Base-by-base conservation (phyloP, 257 asterid species). In the Capsicum rhomboideum region DNA sequence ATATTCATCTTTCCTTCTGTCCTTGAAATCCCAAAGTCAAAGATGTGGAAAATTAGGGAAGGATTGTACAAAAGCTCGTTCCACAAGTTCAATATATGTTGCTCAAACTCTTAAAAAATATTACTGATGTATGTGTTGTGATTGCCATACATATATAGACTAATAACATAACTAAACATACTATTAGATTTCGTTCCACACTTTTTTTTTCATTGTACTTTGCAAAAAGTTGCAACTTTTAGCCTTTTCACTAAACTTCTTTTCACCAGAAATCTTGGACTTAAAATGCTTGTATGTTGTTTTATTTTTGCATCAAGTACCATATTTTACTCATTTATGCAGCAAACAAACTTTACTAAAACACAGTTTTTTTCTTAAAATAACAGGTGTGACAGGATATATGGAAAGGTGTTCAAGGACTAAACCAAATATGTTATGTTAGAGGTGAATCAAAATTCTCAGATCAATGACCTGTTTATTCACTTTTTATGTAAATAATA, bases 401-500 rank as follows among this genome's bases (percentile, higher is more conserved):
- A 61, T 96, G 97, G 99, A 96, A 88, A 91, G 99, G 99, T 0
- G 89, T n/a, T n/a, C n/a, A 94, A 84, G 99, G 97, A 29, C 82
- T 96, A 17, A 89, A 94, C 75, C 99, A 96, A 84, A 46, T 89
- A 85, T 92, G 88, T 61, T 96, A 96, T 28, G 89, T 20, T 23
- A 91, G 99, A 49, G 96, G 96, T 0, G 99, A 94, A 59, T 96
- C 96, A 44, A 91, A 90, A 58, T 94, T 96, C 85, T 96, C 99
- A 0, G 99, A 96, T 87, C 99, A 96, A 87, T 89, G 99, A 82
- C 97, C 99, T 2, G 99, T 96, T 1, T 91, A 86, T 78, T 91
- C 99, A 0, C 91, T 94, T 34, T 96, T 96, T 88, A 90, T 0
- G 91, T 87, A 29, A 88, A 86, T 31, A 68, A 85, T 61, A 82